Evolutionary conservation across 495 filamentous ascomycete species (phyloP).

Genomic region (Penicillium nucicola): DNA sequence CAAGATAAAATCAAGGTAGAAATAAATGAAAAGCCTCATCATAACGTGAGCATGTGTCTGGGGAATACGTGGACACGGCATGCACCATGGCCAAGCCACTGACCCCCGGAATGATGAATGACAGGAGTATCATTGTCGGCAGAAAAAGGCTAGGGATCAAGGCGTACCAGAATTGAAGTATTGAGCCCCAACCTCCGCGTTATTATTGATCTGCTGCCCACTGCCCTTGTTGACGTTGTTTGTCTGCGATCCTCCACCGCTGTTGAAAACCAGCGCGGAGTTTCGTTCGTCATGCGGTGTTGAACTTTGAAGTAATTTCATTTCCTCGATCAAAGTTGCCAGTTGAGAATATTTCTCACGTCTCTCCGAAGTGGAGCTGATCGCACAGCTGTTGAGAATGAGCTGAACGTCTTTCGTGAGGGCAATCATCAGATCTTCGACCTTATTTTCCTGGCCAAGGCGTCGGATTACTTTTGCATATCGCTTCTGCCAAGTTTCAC

Average conservation of each 20-base stretch:
- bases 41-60: too few relatives aligned
- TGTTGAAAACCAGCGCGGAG: neutral
- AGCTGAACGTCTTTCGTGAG: slow-evolving; percentile 12
- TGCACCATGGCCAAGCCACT: too few relatives aligned
- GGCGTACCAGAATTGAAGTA: slow-evolving; percentile 7
- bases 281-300: neutral
- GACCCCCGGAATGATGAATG: neutral
- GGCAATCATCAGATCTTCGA: slow-evolving; percentile 11
- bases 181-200: neutral
- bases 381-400: slow-evolving; percentile 6
- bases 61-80: too few relatives aligned
- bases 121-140: too few relatives aligned
- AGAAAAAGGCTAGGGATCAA: too few relatives aligned
- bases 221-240: slow-evolving; percentile 1
- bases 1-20: too few relatives aligned
- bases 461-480: slow-evolving; percentile 7
- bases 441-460: slow-evolving; percentile 13
- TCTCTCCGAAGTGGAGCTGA: slow-evolving; percentile 3
- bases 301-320: neutral
- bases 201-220: slow-evolving; percentile 2
- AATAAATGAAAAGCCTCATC: too few relatives aligned
- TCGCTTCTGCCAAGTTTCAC: neutral
- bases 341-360: slow-evolving; percentile 7
- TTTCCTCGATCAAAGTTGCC: slow-evolving; percentile 6
- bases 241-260: neutral